A percentile compares a stretch with the other conserved stretches of the same genome.
These are phyloP conservation scores for Oryza australiensis DNA, from an alignment of 176 grass and related monocot genomes.

Conservation along the genomic window DNA sequence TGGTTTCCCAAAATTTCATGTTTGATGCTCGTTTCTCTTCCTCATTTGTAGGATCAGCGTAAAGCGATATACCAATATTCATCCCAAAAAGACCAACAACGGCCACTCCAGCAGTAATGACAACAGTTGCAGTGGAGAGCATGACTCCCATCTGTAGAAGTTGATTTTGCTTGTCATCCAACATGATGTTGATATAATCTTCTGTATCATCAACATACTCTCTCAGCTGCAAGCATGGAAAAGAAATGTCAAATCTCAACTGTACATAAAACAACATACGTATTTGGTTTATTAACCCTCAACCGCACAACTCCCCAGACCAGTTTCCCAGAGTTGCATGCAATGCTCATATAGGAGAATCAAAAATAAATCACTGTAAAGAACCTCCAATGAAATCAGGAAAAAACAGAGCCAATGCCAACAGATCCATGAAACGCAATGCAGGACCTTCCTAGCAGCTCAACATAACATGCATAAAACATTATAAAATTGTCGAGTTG, in stretches of 20 bases:
- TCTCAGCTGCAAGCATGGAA: slow-evolving; percentile 47
- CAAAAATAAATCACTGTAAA: slow-evolving; percentile 12
- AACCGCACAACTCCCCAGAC: background rate
- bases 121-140: slow-evolving; percentile 65
- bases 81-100: slow-evolving; percentile 71
- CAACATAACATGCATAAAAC: background rate
- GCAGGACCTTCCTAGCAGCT: background rate
- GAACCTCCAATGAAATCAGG: background rate
- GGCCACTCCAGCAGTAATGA: slow-evolving; percentile 66
- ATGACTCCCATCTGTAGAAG: slow-evolving; percentile 77
- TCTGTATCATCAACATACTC: slow-evolving; percentile 76
- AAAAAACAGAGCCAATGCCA: background rate
- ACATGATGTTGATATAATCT: slow-evolving; percentile 80
- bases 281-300: background rate
- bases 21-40: slow-evolving; percentile 23
- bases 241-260: background rate
- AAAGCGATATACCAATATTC: slow-evolving; percentile 68
- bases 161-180: slow-evolving; percentile 74
- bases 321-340: background rate
- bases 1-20: slow-evolving; percentile 68
- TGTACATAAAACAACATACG: background rate
- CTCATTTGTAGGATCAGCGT: background rate
- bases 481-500: background rate
- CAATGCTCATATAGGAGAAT: background rate
- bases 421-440: background rate